Evolutionary conservation across 148 eudicot species (phyloP).

Genomic region (Rhododendron molle): DNA sequence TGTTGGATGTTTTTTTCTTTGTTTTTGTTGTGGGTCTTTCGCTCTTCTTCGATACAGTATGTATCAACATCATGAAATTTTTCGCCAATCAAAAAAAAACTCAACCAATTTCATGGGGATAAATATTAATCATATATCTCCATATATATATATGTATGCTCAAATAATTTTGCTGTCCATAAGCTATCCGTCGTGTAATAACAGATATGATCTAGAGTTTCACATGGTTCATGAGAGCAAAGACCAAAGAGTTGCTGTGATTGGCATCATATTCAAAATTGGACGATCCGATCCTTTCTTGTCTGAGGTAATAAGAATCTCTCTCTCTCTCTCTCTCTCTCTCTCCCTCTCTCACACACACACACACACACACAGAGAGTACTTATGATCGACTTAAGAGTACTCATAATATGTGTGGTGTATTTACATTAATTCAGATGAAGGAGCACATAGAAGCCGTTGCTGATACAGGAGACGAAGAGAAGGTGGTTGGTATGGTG

Average conservation of each 20-base stretch:
- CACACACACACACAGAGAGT: not conserved
- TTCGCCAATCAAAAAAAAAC: too few relatives aligned
- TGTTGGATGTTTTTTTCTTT: too few relatives aligned
- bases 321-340: not conserved
- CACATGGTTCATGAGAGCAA: slow-evolving; percentile 35
- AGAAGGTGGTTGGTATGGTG: slow-evolving; percentile 22
- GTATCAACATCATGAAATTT: too few relatives aligned
- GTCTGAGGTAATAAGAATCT: slow-evolving; percentile 19
- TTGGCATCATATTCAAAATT: slow-evolving; percentile 35
- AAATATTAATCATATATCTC: not conserved
- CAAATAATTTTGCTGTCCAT: not conserved
- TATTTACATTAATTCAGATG: slow-evolving; percentile 6
- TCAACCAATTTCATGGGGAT: too few relatives aligned
- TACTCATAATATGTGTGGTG: too few relatives aligned
- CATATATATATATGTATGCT: too few relatives aligned
- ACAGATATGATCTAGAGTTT: slow-evolving; percentile 34
- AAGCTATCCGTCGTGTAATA: not conserved
- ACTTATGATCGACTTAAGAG: not conserved
- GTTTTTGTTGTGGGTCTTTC: too few relatives aligned
- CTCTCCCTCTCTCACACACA: not conserved
- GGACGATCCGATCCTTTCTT: slow-evolving; percentile 32
- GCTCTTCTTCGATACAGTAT: too few relatives aligned
- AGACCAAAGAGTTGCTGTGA: slow-evolving; percentile 22
- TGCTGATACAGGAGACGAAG: slow-evolving; percentile 1
- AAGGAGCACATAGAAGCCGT: slow-evolving; percentile 18